phyloP scores from a whole-genome alignment of 2,329 filamentous ascomycete genomes.

The Lomentospora prolificans region DNA sequence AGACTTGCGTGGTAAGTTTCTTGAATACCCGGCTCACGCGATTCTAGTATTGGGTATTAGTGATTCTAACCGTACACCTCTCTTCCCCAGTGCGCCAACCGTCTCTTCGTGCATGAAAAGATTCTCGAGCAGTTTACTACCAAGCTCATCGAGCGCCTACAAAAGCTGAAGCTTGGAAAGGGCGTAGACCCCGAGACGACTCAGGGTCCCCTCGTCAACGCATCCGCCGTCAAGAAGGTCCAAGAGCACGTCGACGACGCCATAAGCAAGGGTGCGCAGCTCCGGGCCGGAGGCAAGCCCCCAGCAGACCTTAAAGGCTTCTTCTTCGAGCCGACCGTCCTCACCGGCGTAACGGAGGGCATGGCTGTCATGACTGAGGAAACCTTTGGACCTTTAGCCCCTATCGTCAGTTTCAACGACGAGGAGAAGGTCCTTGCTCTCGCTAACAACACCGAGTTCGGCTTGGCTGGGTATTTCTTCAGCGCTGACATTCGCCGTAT shows the following conservation, averaged over 20 bases:
- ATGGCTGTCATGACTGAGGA: conserved; percentile 84
- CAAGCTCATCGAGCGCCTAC: conserved; percentile 63
- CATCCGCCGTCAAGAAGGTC: conserved; percentile 70
- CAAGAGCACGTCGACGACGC: conserved; percentile 73
- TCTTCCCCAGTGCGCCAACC: conserved; percentile 54
- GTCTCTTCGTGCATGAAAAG: conserved; percentile 68
- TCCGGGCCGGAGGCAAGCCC: conserved; percentile 66
- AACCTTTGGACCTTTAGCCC: conserved; percentile 91
- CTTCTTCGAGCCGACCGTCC: conserved; percentile 85
- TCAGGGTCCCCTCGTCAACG: conserved; percentile 78
- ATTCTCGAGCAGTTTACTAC: conserved; percentile 67
- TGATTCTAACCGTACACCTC: background rate
- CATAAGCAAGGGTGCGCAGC: conserved; percentile 62
- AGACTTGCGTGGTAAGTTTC: conserved; percentile 64
- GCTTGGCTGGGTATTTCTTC: conserved; percentile 92
- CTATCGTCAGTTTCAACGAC: conserved; percentile 76
- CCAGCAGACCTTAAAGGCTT: conserved; percentile 72
- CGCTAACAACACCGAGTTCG: conserved; percentile 76
- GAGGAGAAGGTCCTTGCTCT: conserved; percentile 80
- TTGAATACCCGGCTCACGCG: background rate
- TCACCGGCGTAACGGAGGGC: conserved; percentile 73
- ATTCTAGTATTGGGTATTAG: background rate
- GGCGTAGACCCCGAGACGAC: conserved; percentile 63
- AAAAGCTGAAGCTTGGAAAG: conserved; percentile 63
- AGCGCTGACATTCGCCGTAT: conserved; percentile 52